A percentile compares a stretch with the other conserved stretches of the same genome.
phyloP scores from a whole-genome alignment of 768 basidiomycete genomes.

The Dentipellis sp. region DNA sequence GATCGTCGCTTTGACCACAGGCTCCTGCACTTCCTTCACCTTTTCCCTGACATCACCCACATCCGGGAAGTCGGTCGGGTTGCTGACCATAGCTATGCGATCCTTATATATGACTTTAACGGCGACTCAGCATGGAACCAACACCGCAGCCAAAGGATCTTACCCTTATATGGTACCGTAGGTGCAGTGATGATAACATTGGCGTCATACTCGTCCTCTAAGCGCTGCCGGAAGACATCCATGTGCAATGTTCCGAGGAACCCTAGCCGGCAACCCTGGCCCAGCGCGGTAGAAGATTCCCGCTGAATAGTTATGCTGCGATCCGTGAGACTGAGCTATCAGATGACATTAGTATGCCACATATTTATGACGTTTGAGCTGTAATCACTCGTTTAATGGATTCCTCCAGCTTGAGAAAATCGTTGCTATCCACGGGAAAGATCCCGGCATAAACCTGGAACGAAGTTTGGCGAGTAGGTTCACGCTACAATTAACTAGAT shows the following conservation, averaged over 20 bases:
- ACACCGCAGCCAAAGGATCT: slow-evolving; percentile 6
- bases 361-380: slow-evolving; percentile 6
- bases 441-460: slow-evolving; percentile 86
- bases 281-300: slow-evolving; percentile 89
- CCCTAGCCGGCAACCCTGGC: slow-evolving; percentile 90
- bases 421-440: slow-evolving; percentile 85
- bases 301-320: slow-evolving; percentile 84
- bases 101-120: slow-evolving; percentile 63
- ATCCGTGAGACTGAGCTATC: slow-evolving; percentile 74
- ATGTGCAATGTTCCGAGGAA: slow-evolving; percentile 95
- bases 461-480: not conserved
- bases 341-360: slow-evolving; percentile 2
- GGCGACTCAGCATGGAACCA: not conserved
- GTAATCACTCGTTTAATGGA: slow-evolving; percentile 75
- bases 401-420: slow-evolving; percentile 92
- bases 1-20: slow-evolving; percentile 87
- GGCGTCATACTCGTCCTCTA: slow-evolving; percentile 95
- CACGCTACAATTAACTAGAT: not conserved
- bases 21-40: slow-evolving; percentile 80
- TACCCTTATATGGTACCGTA: slow-evolving; percentile 89
- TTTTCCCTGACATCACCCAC: slow-evolving; percentile 43
- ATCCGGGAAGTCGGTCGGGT: slow-evolving; percentile 95
- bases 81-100: slow-evolving; percentile 60
- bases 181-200: slow-evolving; percentile 94
- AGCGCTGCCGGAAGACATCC: slow-evolving; percentile 90